Evolutionary conservation across 768 basidiomycete genomes (phyloP).

Genomic region (Suillus discolor): DNA sequence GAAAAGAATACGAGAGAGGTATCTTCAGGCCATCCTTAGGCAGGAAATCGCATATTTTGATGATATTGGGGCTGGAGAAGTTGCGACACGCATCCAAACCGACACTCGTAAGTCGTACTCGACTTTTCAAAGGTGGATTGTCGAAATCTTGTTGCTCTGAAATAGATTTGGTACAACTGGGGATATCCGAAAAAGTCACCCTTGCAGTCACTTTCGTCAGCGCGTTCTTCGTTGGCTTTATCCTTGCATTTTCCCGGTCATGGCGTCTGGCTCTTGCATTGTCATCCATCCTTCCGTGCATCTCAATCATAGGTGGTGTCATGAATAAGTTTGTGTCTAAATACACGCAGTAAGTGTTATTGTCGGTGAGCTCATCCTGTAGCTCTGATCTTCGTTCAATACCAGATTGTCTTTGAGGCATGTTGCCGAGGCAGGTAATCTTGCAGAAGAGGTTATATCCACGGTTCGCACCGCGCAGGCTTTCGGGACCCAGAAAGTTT

Average conservation of each 20-base stretch:
- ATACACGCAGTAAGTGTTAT: constrained; percentile 27
- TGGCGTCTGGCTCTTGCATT: constrained; percentile 55
- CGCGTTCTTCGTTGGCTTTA: constrained; percentile 53
- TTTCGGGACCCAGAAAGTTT: constrained; percentile 50
- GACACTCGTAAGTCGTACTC: constrained; percentile 17
- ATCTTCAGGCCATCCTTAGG: constrained; percentile 48
- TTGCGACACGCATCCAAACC: constrained; percentile 51
- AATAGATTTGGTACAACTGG: constrained; percentile 50
- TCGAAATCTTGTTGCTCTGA: not conserved
- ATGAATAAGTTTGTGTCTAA: constrained; percentile 39
- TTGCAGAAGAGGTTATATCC: constrained; percentile 62
- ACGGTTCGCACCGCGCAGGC: constrained; percentile 58
- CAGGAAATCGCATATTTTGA: constrained; percentile 54
- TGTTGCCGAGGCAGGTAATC: constrained; percentile 49
- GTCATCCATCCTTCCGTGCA: constrained; percentile 52
- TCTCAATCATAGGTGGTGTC: constrained; percentile 42
- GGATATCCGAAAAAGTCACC: constrained; percentile 55
- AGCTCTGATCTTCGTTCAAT: not conserved
- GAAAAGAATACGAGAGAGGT: constrained; percentile 51
- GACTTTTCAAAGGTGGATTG: not conserved
- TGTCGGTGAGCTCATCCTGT: too few relatives aligned
- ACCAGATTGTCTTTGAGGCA: constrained; percentile 40
- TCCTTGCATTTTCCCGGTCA: constrained; percentile 38
- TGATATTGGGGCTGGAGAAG: constrained; percentile 54
- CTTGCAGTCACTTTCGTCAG: constrained; percentile 38